A percentile compares a stretch with the other conserved stretches of the same genome.
phyloP scores from a whole-genome alignment of 805 yeast genomes.

The Nakazawaea holstii region DNA sequence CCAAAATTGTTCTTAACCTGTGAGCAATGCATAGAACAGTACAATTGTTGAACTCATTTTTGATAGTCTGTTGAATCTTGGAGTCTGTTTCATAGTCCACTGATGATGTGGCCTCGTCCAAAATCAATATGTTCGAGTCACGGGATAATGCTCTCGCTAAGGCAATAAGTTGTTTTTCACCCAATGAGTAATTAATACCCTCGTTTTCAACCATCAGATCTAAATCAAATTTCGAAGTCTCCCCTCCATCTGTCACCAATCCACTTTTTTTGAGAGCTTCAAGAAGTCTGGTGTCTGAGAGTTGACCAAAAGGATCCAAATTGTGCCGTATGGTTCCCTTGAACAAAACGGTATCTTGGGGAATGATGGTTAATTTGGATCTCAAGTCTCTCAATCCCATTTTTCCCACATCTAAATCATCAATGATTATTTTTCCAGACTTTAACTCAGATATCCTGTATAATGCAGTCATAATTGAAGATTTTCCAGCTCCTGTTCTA shows the following conservation, averaged over 20 bases:
- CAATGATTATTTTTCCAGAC: slow-evolving; percentile 47
- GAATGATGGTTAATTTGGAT: slow-evolving; percentile 70
- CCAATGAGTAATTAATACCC: slow-evolving; percentile 54
- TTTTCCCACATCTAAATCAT: slow-evolving; percentile 58
- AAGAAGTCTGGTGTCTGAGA: slow-evolving; percentile 58
- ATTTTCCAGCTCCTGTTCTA: slow-evolving; percentile 70
- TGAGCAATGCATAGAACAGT: slow-evolving; percentile 61
- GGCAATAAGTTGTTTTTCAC: slow-evolving; percentile 55
- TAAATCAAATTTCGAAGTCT: slow-evolving; percentile 43
- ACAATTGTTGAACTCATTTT: slow-evolving; percentile 42
- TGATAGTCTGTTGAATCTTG: slow-evolving; percentile 46
- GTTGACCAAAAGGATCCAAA: slow-evolving; percentile 65
- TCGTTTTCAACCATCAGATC: slow-evolving; percentile 47
- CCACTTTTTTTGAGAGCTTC: slow-evolving; percentile 61
- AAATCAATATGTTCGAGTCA: slow-evolving; percentile 41
- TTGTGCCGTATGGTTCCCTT: slow-evolving; percentile 75
- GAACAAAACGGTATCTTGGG: slow-evolving; percentile 85
- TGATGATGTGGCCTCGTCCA: slow-evolving; percentile 63
- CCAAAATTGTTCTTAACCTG: slow-evolving; percentile 59
- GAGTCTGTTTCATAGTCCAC: slow-evolving; percentile 58
- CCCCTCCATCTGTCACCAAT: slow-evolving; percentile 35
- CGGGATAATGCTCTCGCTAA: slow-evolving; percentile 57
- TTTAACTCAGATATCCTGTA: slow-evolving; percentile 62
- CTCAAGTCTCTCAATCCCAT: slow-evolving; percentile 68
- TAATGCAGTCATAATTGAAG: slow-evolving; percentile 66